Evolutionary conservation across 2,329 filamentous ascomycete species (phyloP).

Genomic region (Ophiostoma perfectum): DNA sequence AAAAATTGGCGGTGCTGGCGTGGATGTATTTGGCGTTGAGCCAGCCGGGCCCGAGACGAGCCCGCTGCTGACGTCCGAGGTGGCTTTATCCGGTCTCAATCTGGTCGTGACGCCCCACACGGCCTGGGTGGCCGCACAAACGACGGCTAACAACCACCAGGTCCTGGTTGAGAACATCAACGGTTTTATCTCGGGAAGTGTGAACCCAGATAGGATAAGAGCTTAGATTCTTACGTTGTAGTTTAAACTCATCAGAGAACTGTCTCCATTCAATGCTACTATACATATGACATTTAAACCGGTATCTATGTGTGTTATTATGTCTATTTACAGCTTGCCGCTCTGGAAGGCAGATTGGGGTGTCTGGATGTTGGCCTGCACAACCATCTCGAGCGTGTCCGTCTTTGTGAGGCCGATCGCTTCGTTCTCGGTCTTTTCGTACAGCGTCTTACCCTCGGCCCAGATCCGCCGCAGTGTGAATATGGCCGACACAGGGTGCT

Average conservation of each 20-base stretch:
- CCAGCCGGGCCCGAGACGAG: conserved; percentile 28
- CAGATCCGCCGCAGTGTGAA: conserved; percentile 24
- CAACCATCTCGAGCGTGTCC: conserved; percentile 22
- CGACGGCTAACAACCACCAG: conserved; percentile 22
- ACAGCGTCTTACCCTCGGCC: conserved; percentile 44
- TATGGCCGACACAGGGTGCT: conserved; percentile 18
- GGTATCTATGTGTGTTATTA: too few relatives aligned
- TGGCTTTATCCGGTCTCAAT: conserved; percentile 18
- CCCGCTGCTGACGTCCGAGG: conserved; percentile 19
- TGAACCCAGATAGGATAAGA: conserved; percentile 18
- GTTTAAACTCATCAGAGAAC: too few relatives aligned
- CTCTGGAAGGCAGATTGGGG: conserved; percentile 22
- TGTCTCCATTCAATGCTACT: not conserved
- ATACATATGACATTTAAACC: not conserved
- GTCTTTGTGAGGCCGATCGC: conserved; percentile 36
- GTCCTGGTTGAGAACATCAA: conserved; percentile 24
- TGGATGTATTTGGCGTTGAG: conserved; percentile 35
- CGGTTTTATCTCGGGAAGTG: conserved; percentile 16
- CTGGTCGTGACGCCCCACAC: conserved; percentile 27
- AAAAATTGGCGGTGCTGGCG: conserved; percentile 32
- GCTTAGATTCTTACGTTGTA: too few relatives aligned
- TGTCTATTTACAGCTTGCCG: conserved; percentile 21
- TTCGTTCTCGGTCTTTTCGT: conserved; percentile 50
- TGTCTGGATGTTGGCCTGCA: conserved; percentile 15
- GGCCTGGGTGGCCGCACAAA: conserved; percentile 25